Conservation (phyloP, 1,139 yeast species). For the Pichia sp. region DNA sequence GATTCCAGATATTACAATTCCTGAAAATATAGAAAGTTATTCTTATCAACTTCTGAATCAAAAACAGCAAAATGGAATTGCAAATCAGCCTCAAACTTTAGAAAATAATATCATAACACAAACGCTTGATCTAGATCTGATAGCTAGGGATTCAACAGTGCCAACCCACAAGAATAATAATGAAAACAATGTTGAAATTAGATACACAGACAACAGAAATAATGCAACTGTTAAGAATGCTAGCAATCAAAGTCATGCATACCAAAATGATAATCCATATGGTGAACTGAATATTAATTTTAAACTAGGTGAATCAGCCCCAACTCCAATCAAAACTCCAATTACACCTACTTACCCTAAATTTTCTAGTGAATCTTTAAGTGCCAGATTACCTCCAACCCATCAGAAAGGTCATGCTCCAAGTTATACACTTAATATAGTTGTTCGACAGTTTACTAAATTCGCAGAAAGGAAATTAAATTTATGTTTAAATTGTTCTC, state of each 20-base stretch:
- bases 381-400: slow-evolving; percentile 1
- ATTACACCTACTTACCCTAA: slow-evolving; percentile 7
- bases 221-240: not conserved
- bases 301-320: slow-evolving; percentile 10
- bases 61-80: not conserved
- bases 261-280: slow-evolving; percentile 18
- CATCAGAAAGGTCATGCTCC: slow-evolving; percentile 31
- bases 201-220: too few relatives aligned
- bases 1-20: slow-evolving; percentile 13
- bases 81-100: not conserved
- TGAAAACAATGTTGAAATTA: too few relatives aligned
- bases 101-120: not conserved
- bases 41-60: not conserved
- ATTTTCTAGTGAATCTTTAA: not conserved
- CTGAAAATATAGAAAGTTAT: not conserved
- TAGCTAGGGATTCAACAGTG: too few relatives aligned
- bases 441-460: slow-evolving; percentile 92
- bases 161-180: too few relatives aligned
- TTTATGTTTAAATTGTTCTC: slow-evolving; percentile 56
- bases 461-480: slow-evolving; percentile 84
- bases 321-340: not conserved
- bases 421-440: slow-evolving; percentile 87
- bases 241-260: too few relatives aligned
- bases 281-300: slow-evolving; percentile 24
- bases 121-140: slow-evolving; percentile 2